phyloP scores from a whole-genome alignment of 768 basidiomycete species.

The Pleurotus platypus region DNA sequence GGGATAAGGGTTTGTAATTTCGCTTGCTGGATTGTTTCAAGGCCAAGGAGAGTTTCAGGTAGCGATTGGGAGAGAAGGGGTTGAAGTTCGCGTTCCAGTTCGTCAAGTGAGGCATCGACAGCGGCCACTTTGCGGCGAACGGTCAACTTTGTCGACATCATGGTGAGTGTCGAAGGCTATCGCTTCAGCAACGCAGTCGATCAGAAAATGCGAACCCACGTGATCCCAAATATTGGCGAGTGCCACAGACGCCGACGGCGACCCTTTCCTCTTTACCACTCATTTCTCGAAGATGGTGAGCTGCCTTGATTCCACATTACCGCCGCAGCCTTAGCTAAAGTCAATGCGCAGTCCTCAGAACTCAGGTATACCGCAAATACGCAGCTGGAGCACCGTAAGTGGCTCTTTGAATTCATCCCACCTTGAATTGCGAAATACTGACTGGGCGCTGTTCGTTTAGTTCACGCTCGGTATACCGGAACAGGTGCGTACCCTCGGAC shows the following conservation, averaged over 20 bases:
- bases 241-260: no score
- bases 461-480: slow-evolving; percentile 94
- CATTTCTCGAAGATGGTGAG: slow-evolving; percentile 36
- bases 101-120: slow-evolving; percentile 58
- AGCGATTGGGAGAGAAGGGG: slow-evolving; percentile 67
- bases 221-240: no score
- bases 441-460: slow-evolving; percentile 35
- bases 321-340: slow-evolving; percentile 8
- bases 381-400: slow-evolving; percentile 89
- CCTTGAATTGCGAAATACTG: slow-evolving; percentile 9
- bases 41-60: slow-evolving; percentile 56
- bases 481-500: slow-evolving; percentile 59
- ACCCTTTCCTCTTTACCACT: no score
- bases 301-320: slow-evolving; percentile 21
- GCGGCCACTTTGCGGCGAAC: slow-evolving; percentile 44
- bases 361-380: slow-evolving; percentile 95
- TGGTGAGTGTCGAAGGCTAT: background rate
- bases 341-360: slow-evolving; percentile 69
- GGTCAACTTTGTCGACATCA: slow-evolving; percentile 27
- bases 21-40: slow-evolving; percentile 77
- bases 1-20: slow-evolving; percentile 76
- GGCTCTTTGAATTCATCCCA: background rate
- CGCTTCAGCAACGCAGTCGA: background rate
- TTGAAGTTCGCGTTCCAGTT: slow-evolving; percentile 63
- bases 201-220: no score